phyloP scores from a whole-genome alignment of 345 rosid genomes.

The Sisymbrium altissimum region DNA sequence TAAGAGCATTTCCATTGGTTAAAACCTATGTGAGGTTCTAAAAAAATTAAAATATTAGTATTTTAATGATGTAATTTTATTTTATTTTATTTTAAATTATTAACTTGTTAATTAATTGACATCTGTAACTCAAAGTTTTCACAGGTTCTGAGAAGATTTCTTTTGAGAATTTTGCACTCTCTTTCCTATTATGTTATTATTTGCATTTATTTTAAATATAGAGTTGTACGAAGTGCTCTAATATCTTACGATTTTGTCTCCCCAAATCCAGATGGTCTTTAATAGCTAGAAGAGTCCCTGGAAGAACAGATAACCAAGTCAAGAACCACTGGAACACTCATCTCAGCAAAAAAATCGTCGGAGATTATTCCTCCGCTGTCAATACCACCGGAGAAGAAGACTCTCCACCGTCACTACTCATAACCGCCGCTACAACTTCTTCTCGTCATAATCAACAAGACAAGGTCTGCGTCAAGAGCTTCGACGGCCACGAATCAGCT shows the following conservation, averaged over 20 bases:
- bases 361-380: slow-evolving; percentile 5
- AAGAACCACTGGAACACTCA: slow-evolving; percentile 59
- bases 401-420: slow-evolving; percentile 29
- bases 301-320: slow-evolving; percentile 63
- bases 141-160: too few species aligned
- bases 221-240: too few species aligned
- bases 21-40: too few species aligned
- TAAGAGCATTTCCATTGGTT: too few species aligned
- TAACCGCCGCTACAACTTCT: slow-evolving; percentile 46
- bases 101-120: too few species aligned
- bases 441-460: slow-evolving; percentile 52
- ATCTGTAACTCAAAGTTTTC: too few species aligned
- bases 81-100: too few species aligned
- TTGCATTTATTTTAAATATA: too few species aligned
- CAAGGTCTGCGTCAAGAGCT: slow-evolving; percentile 27
- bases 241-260: background rate
- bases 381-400: slow-evolving; percentile 12
- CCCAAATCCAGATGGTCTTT: slow-evolving; percentile 47
- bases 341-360: slow-evolving; percentile 42
- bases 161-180: too few species aligned
- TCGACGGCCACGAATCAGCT: background rate
- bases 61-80: too few species aligned
- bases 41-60: too few species aligned
- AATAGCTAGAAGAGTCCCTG: slow-evolving; percentile 57
- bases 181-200: too few species aligned